Evolutionary conservation across 2,329 filamentous ascomycete genomes (phyloP), one percentile per base, ranked within the genome.

Genomic region (Ceratocystis albifundus): DNA sequence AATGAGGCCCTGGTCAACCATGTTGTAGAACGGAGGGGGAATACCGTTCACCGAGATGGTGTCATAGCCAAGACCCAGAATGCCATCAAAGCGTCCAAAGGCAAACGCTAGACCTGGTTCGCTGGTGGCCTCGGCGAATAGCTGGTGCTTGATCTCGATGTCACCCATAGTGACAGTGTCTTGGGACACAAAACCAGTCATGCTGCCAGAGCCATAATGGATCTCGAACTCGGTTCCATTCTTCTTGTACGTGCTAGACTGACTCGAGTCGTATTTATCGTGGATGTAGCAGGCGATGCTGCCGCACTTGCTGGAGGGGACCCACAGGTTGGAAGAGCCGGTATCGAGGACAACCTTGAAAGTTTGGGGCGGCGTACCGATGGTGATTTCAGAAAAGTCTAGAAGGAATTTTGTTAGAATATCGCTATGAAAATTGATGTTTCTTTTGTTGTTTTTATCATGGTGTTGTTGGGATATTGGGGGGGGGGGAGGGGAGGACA

Each of bases 311-410:
- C 84, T 81, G 28, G 92, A 96, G 48, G 95, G 95, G 68, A 99
- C 92, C 95, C 95, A 99, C 70, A 99, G 84, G 82, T 99, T 99
- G 76, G 94, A 97, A 83, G 91, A 96, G 73, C 94, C 94, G 32
- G 94, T 99, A 77, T 99, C 94, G 70, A 99, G 88, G 70, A 99
- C 88, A 71, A 99, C 95, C 84, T 99, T 99, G 86, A 99, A 99
- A 71, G 80, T 83, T 80, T 99, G 94, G 44, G 94, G 87, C 70
- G 94, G 94, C 62, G 87, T 93, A 70, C 94, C 94, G 76, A 99
- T 85, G 72, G 85, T 84, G 76, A 99, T 96, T 77, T 96, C 91
- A 71, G 93, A 95, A 85, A 96, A 99, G 82, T 99, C 92, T 95
- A 32, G 17, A 50, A 22, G 44, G 28, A 66, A 20, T 15, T 15